Evolutionary conservation across 306 rosid species (phyloP), one percentile per base, ranked within the genome.

Genomic region (Trifolium fragiferum): DNA sequence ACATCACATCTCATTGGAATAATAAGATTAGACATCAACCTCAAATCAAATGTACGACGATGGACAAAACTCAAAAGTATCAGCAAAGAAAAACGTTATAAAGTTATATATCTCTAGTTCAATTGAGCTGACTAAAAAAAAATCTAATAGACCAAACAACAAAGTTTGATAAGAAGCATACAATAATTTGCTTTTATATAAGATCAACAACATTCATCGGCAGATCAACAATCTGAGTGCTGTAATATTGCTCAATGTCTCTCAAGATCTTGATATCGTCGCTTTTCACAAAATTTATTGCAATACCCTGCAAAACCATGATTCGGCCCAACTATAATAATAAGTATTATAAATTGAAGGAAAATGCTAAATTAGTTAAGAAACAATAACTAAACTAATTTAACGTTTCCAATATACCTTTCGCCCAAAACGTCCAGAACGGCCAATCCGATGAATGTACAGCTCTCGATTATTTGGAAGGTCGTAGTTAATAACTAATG

Each of bases 401-500:
- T 18, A 46, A 65, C 13, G 44, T 53, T 65, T 73, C 50, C 64
- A 57, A 60, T 87, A 94, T 88, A 94, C 97, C 98, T 94, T 94
- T 77, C 98, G 92, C 40, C 98, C 98, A 84, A 91, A 94, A 57
- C 98, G 98, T 62, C 98, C 98, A 80, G 98, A 91, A 14, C 97
- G 96, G 37, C 97, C 98, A 77, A 94, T 94, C 8, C 98, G 90
- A 82, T 94, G 98, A 74, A 94, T 94, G 85, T 94, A 94, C 64
- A 94, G 87, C 78, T 94, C 98, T 66, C 97, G 96, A 76, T 94
- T 94, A 84, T 94, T 94, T 19, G 98, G 97, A 66, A 94, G 98
- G 79, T 94, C 98, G 70, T 94, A 94, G 53, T 91, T 94, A 66
- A 94, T 91, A 63, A 91, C 98, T 41, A 94, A 75, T 2, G 97